Evolutionary conservation across 176 grass and related monocot genomes (phyloP).

Genomic region (Urochloa ruziziensis): DNA sequence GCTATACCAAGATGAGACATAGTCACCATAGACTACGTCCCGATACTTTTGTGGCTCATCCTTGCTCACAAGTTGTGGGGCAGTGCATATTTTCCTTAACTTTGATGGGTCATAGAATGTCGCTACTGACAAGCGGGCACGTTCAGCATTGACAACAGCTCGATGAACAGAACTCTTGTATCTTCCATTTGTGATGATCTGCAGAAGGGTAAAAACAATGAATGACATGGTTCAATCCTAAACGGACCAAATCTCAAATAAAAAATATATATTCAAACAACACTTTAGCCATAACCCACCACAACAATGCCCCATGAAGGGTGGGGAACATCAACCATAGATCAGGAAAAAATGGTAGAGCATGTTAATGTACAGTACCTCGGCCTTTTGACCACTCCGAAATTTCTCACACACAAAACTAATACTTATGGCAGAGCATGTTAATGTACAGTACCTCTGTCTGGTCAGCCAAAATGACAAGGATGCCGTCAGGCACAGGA

Average conservation of each 20-base stretch:
- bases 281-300: neutral
- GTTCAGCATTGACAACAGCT: constrained; percentile 65
- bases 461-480: constrained; percentile 88
- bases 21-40: constrained; percentile 89
- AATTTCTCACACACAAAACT: neutral
- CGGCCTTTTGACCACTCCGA: no score
- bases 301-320: neutral
- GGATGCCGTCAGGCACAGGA: constrained; percentile 57
- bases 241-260: neutral
- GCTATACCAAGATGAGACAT: constrained; percentile 86
- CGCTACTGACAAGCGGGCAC: constrained; percentile 76
- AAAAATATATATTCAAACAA: neutral
- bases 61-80: constrained; percentile 50
- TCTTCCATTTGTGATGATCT: constrained; percentile 87
- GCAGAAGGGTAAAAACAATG: constrained; percentile 9
- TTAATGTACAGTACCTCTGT: constrained; percentile 63
- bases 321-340: neutral
- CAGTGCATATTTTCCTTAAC: constrained; percentile 66
- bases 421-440: constrained; percentile 1
- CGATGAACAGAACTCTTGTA: constrained; percentile 83
- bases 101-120: constrained; percentile 90
- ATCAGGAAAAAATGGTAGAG: neutral
- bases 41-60: constrained; percentile 53
- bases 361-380: no score
- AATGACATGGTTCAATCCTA: neutral